Evolutionary conservation across 495 filamentous ascomycete species (phyloP).

Genomic region (Hypoxylon lienhwacheense): DNA sequence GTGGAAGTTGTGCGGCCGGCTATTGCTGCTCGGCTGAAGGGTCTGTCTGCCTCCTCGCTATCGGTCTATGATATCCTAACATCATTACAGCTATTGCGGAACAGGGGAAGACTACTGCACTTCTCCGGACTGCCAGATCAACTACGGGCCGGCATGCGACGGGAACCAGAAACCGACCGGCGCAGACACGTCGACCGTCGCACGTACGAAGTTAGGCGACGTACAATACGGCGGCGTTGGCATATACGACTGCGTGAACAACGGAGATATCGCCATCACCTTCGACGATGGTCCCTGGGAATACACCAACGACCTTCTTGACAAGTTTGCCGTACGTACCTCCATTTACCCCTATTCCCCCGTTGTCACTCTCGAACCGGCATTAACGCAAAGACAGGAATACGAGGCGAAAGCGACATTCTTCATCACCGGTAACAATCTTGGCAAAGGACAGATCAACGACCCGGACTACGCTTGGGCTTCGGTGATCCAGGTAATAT

Average conservation of each 20-base stretch:
- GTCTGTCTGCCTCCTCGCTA: conserved; percentile 32
- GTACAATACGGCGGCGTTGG: conserved; percentile 62
- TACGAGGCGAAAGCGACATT: conserved; percentile 75
- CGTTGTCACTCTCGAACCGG: neutral
- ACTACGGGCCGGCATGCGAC: conserved; percentile 68
- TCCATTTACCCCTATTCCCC: too few species aligned
- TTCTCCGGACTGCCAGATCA: conserved; percentile 69
- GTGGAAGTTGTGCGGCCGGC: conserved; percentile 55
- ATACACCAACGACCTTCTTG: conserved; percentile 69
- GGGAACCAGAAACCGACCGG: conserved; percentile 66
- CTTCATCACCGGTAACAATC: conserved; percentile 76
- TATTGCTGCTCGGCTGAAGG: conserved; percentile 69
- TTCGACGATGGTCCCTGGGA: conserved; percentile 77
- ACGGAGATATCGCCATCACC: conserved; percentile 70
- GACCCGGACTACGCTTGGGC: conserved; percentile 58
- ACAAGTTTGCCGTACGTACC: conserved; percentile 59
- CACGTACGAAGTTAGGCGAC: conserved; percentile 60
- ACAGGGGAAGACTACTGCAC: conserved; percentile 61
- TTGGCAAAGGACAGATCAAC: conserved; percentile 72
- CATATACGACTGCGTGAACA: conserved; percentile 66
- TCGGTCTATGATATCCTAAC: conserved; percentile 39
- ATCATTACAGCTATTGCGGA: conserved; percentile 60
- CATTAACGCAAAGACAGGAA: conserved; percentile 41
- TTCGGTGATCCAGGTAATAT: conserved; percentile 60
- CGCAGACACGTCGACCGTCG: conserved; percentile 58